These are phyloP conservation scores for Hyphochytrium catenoides DNA, from an alignment of 352 stramenopile species.

Conservation along the genomic window DNA sequence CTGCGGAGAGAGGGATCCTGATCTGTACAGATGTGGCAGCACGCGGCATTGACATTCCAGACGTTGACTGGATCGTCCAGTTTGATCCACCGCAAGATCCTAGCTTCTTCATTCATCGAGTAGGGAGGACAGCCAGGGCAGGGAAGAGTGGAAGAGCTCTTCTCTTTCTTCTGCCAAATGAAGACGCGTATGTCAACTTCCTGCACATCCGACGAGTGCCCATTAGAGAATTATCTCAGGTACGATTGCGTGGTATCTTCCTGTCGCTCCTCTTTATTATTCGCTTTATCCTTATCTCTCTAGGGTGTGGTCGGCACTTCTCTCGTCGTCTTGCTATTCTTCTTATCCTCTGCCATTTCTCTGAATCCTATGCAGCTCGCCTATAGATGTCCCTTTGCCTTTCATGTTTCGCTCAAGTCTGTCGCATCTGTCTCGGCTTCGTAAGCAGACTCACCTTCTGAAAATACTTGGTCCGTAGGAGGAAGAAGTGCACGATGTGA, in stretches of 20 bases:
- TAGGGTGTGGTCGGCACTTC: no score
- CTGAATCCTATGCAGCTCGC: no score
- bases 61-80: constrained; percentile 98
- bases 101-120: constrained; percentile 96
- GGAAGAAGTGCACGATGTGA: constrained; percentile 21
- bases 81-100: constrained; percentile 90
- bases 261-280: no score
- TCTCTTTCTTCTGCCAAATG: constrained; percentile 83
- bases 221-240: constrained; percentile 33
- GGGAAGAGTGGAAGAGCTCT: constrained; percentile 74
- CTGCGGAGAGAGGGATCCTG: constrained; percentile 40
- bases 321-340: no score
- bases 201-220: constrained; percentile 81
- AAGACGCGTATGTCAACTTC: constrained; percentile 92
- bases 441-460: constrained; percentile 3
- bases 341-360: no score
- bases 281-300: no score
- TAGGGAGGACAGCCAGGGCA: constrained; percentile 87
- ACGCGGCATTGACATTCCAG: constrained; percentile 89
- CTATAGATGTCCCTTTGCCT: not conserved
- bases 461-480: constrained; percentile 22
- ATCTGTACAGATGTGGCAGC: constrained; percentile 98
- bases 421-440: constrained; percentile 1
- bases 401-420: constrained; percentile 13
- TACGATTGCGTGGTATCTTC: not conserved